Percentiles rank a stretch among this genome's conserved stretches.
Evolutionary conservation across 169 alveolate species (phyloP).

Genomic region (Perkinsus chesapeaki): DNA sequence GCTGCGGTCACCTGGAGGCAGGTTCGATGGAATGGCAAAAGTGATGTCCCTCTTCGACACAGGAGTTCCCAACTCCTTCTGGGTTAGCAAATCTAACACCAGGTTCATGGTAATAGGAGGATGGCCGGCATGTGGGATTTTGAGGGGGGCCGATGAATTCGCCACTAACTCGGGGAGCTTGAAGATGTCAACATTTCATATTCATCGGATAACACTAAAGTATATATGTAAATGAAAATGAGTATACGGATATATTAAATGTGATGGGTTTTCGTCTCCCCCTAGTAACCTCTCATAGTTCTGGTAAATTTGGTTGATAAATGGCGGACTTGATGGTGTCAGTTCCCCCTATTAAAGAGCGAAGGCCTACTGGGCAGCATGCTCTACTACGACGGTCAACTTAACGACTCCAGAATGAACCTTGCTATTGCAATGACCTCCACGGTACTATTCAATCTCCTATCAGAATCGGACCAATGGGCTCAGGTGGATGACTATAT

Average conservation of each 20-base stretch:
- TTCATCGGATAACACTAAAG: too few relatives aligned
- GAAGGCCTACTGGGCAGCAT: constrained; percentile 60
- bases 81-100: constrained; percentile 45
- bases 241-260: too few relatives aligned
- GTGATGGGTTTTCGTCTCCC: too few relatives aligned
- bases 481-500: constrained; percentile 50
- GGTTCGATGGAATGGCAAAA: neutral
- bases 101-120: constrained; percentile 17
- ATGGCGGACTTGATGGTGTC: neutral
- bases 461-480: neutral
- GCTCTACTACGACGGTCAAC: constrained; percentile 30
- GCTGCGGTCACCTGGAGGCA: neutral
- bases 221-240: too few relatives aligned
- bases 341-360: constrained; percentile 48
- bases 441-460: neutral
- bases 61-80: constrained; percentile 57
- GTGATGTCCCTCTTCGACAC: neutral
- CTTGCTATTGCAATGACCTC: constrained; percentile 29
- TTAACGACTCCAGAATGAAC: constrained; percentile 30
- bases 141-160: neutral
- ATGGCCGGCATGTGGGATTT: neutral
- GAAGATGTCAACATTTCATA: neutral
- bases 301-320: neutral
- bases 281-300: neutral
- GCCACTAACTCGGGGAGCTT: neutral